A percentile compares a stretch with the other conserved stretches of the same genome.
Conservation (phyloP, 2,329 filamentous ascomycete species). For the Stromatinia cepivora region DNA sequence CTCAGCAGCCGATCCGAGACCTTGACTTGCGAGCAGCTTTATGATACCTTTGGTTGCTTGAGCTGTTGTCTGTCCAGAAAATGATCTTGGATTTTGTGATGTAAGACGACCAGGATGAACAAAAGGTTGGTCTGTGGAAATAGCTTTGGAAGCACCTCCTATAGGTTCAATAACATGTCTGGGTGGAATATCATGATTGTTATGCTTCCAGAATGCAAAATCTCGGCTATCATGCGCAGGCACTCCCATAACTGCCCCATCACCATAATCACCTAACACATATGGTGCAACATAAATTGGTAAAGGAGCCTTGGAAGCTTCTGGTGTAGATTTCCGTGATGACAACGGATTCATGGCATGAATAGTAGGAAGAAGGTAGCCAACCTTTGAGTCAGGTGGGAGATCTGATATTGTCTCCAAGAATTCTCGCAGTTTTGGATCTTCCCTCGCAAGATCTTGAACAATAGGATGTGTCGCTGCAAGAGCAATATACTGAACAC, state of each 20-base stretch:
- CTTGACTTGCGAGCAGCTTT: slow-evolving; percentile 51
- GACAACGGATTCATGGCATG: slow-evolving; percentile 66
- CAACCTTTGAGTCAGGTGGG: slow-evolving; percentile 59
- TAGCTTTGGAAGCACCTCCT: slow-evolving; percentile 48
- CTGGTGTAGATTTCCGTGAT: slow-evolving; percentile 52
- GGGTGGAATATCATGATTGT: slow-evolving; percentile 61
- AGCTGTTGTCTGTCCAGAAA: slow-evolving; percentile 61
- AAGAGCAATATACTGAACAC: slow-evolving; percentile 81
- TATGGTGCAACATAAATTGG: slow-evolving; percentile 84
- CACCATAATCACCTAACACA: slow-evolving; percentile 80
- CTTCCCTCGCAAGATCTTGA: slow-evolving; percentile 55
- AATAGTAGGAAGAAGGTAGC: slow-evolving; percentile 65
- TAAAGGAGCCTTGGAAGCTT: slow-evolving; percentile 56
- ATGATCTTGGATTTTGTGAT: slow-evolving; percentile 59
- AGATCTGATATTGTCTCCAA: slow-evolving; percentile 60
- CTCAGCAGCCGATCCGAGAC: slow-evolving; percentile 62
- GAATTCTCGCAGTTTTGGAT: slow-evolving; percentile 66
- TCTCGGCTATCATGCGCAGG: slow-evolving; percentile 82
- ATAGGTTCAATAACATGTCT: slow-evolving; percentile 58
- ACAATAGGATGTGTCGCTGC: slow-evolving; percentile 73
- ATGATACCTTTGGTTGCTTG: slow-evolving; percentile 64
- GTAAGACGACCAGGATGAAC: slow-evolving; percentile 68
- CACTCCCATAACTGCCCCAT: slow-evolving; percentile 89
- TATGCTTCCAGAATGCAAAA: slow-evolving; percentile 75
- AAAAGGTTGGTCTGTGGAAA: slow-evolving; percentile 55